Conservation (phyloP, 768 basidiomycete species). For the Suillus placidus region DNA sequence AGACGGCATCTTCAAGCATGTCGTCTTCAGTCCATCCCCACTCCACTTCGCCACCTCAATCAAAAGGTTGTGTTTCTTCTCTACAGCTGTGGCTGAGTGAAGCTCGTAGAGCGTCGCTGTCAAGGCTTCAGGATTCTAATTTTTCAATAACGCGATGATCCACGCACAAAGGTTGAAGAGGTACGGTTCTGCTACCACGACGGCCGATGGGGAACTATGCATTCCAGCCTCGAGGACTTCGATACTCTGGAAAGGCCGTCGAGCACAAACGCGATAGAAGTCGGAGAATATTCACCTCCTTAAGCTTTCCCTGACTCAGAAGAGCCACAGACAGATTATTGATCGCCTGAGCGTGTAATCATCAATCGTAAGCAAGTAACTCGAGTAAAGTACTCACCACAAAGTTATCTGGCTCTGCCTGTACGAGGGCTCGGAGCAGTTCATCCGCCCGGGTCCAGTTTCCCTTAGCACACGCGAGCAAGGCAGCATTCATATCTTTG, state of each 20-base stretch:
- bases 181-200: conserved; percentile 80
- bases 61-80: conserved; percentile 76
- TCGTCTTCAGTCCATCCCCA: conserved; percentile 77
- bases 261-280: background rate
- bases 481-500: conserved; percentile 63
- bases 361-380: conserved; percentile 2
- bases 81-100: conserved; percentile 67
- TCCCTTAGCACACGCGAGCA: conserved; percentile 69
- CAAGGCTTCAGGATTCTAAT: conserved; percentile 1
- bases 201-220: conserved; percentile 63
- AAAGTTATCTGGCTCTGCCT: conserved; percentile 60
- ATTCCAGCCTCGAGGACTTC: conserved; percentile 67
- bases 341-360: conserved; percentile 49
- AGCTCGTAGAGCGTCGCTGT: conserved; percentile 84
- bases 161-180: conserved; percentile 80
- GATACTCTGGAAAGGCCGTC: conserved; percentile 54
- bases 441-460: conserved; percentile 62
- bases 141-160: background rate
- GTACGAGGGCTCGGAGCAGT: conserved; percentile 46
- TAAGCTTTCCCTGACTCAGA: conserved; percentile 69
- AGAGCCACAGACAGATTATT: conserved; percentile 78
- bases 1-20: conserved; percentile 78
- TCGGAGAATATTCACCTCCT: conserved; percentile 51
- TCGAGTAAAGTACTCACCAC: conserved; percentile 44
- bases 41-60: conserved; percentile 84